These are phyloP conservation scores for Colletotrichum lupini DNA, from an alignment of 2,329 filamentous ascomycete genomes.

Conservation along the genomic window DNA sequence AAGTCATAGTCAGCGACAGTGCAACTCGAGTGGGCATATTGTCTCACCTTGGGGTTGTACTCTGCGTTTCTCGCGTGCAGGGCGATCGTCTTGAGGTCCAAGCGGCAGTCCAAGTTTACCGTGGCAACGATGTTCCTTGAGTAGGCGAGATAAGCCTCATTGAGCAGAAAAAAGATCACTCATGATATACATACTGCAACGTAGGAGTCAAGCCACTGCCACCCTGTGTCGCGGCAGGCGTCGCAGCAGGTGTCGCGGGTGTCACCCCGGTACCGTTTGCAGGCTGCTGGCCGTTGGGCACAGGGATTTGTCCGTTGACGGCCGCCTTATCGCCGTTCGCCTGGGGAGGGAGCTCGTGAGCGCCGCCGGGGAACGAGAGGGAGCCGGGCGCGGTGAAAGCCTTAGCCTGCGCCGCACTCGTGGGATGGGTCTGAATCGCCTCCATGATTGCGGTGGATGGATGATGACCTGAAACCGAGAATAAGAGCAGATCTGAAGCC, in stretches of 20 bases:
- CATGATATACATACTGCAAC: constrained; percentile 87
- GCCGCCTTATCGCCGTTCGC: constrained; percentile 72
- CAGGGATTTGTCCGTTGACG: constrained; percentile 56
- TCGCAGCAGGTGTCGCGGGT: constrained; percentile 91
- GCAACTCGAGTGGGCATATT: not conserved
- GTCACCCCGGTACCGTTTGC: constrained; percentile 81
- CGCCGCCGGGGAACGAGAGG: constrained; percentile 89
- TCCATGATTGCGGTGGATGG: constrained; percentile 73
- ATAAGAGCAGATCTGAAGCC: constrained; percentile 42
- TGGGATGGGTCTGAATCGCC: constrained; percentile 89
- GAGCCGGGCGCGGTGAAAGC: constrained; percentile 94
- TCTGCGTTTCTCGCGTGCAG: constrained; percentile 98
- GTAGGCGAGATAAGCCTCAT: constrained; percentile 64
- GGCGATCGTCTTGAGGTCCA: constrained; percentile 99
- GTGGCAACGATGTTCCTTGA: constrained; percentile 98
- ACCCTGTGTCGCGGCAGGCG: constrained; percentile 83
- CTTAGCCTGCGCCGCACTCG: constrained; percentile 92
- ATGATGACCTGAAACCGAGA: not conserved
- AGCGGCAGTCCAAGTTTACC: constrained; percentile 95
- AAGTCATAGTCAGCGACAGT: constrained; percentile 45
- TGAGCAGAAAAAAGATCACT: constrained; percentile 46
- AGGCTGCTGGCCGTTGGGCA: constrained; percentile 64
- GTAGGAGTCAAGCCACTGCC: constrained; percentile 92
- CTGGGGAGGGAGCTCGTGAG: constrained; percentile 83
- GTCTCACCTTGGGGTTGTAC: constrained; percentile 94